phyloP scores from a whole-genome alignment of 306 rosid genomes.

The Vigna angularis region DNA sequence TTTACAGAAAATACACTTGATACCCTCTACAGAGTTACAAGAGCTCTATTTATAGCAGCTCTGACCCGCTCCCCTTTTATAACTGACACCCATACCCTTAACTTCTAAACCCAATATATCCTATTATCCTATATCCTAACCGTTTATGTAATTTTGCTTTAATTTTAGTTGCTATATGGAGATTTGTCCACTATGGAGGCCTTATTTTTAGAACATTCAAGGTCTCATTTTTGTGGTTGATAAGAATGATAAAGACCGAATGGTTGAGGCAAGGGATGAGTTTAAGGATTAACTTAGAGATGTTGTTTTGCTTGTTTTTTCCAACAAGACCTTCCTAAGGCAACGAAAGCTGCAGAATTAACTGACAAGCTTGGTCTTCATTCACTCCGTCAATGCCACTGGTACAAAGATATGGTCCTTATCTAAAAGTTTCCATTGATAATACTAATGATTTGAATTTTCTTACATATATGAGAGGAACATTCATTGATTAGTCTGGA shows the following conservation, averaged over 20 bases:
- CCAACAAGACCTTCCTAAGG: conserved; percentile 99
- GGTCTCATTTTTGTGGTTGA: conserved; percentile 97
- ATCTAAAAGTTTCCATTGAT: conserved; percentile 26
- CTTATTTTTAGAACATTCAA: conserved; percentile 98
- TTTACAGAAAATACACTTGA: no score
- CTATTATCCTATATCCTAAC: no score
- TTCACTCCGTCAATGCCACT: conserved; percentile 96
- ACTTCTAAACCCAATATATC: no score
- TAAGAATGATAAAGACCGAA: conserved; percentile 95
- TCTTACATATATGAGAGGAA: conserved; percentile 29
- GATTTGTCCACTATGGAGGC: conserved; percentile 99
- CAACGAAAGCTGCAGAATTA: conserved; percentile 98
- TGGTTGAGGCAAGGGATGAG: conserved; percentile 97
- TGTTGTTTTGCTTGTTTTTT: conserved; percentile 94
- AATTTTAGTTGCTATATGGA: conserved; percentile 44
- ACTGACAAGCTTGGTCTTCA: conserved; percentile 97
- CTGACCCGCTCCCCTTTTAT: no score
- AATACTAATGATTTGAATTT: conserved; percentile 2
- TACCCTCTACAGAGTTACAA: no score
- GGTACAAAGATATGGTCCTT: conserved; percentile 54
- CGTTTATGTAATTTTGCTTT: neutral
- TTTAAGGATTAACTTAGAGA: conserved; percentile 94
- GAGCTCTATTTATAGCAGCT: no score
- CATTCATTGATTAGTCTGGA: neutral
- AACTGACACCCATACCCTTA: no score